Conservation (phyloP, 805 yeast species). For the Diddensiella santjacobensis region DNA sequence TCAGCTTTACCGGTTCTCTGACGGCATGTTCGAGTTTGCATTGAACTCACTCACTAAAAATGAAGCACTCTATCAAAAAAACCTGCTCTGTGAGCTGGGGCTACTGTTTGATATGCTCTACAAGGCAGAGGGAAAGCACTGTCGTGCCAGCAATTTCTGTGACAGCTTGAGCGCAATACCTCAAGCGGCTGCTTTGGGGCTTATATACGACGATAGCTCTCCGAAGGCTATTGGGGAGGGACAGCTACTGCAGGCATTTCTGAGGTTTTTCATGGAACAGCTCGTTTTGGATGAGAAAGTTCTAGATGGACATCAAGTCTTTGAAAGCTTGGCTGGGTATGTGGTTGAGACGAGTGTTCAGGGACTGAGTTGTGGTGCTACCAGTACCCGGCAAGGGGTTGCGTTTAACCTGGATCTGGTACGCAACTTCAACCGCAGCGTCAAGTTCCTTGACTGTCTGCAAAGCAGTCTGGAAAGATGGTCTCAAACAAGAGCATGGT, state of each 20-base stretch:
- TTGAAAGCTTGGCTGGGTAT: conserved; percentile 18
- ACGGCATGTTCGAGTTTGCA: conserved; percentile 65
- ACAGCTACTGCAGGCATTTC: conserved; percentile 48
- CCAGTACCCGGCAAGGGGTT: conserved; percentile 19
- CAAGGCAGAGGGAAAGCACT: conserved; percentile 73
- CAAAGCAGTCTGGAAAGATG: conserved; percentile 25
- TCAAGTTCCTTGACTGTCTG: conserved; percentile 22
- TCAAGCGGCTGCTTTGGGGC: conserved; percentile 50
- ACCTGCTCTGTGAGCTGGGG: conserved; percentile 73
- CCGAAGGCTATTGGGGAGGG: conserved; percentile 16
- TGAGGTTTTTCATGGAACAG: conserved; percentile 53
- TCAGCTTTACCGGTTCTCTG: conserved; percentile 75
- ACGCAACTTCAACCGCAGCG: conserved; percentile 3
- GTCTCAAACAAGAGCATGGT: conserved; percentile 46
- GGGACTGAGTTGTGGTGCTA: conserved; percentile 26
- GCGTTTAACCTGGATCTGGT: conserved; percentile 26
- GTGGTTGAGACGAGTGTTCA: conserved; percentile 21
- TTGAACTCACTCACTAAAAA: conserved; percentile 47
- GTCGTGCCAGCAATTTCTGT: conserved; percentile 78
- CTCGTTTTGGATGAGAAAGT: conserved; percentile 47
- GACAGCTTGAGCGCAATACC: conserved; percentile 45
- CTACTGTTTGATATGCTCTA: conserved; percentile 87
- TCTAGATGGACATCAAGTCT: background rate
- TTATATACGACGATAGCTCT: conserved; percentile 45
- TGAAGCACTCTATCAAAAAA: background rate